phyloP scores from a whole-genome alignment of 768 basidiomycete genomes.

The Suillus clintonianus region DNA sequence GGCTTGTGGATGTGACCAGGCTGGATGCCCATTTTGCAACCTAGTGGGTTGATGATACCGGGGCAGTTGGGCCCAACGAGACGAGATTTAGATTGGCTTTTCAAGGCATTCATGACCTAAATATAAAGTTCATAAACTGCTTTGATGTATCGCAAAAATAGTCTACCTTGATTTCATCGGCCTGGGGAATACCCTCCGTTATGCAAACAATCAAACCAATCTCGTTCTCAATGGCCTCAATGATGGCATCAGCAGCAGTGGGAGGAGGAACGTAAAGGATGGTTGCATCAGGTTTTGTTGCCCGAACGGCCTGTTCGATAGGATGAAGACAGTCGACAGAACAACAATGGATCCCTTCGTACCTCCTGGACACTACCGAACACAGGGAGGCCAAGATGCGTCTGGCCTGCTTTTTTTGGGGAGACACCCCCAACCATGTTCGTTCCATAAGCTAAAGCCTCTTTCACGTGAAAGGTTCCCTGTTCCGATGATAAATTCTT shows the following conservation, averaged over 20 bases:
- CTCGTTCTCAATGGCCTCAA: constrained; percentile 98
- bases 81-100: constrained; percentile 90
- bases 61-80: constrained; percentile 99
- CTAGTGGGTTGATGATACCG: constrained; percentile 94
- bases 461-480: constrained; percentile 96
- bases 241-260: constrained; percentile 92
- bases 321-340: not conserved
- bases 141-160: not conserved
- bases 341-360: constrained; percentile 13
- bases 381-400: constrained; percentile 92
- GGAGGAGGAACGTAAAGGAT: constrained; percentile 99
- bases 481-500: constrained; percentile 27
- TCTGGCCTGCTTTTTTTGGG: constrained; percentile 94
- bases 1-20: constrained; percentile 97
- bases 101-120: constrained; percentile 91
- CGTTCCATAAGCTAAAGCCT: constrained; percentile 93
- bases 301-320: constrained; percentile 72
- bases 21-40: constrained; percentile 99
- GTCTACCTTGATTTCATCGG: constrained; percentile 88
- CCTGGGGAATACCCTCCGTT: constrained; percentile 97
- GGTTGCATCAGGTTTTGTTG: constrained; percentile 88
- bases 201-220: constrained; percentile 97
- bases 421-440: constrained; percentile 98
- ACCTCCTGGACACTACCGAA: constrained; percentile 93
- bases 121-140: not conserved